These are phyloP conservation scores for Nigrospora oryzae DNA, from an alignment of 2,329 filamentous ascomycete genomes.

Conservation along the genomic window DNA sequence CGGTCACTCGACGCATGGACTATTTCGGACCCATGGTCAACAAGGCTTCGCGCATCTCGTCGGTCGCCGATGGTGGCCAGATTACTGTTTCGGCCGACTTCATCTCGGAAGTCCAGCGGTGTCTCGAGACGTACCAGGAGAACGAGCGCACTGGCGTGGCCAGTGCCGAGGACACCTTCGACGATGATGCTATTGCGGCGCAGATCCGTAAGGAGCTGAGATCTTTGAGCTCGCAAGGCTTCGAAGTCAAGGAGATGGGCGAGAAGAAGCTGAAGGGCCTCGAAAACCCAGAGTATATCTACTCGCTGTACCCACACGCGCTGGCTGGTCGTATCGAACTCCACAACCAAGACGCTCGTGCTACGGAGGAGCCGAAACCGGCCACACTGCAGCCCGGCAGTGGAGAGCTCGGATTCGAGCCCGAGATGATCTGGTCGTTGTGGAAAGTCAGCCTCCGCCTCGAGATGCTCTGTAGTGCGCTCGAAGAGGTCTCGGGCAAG, in stretches of 20 bases:
- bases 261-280: constrained; percentile 93
- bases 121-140: constrained; percentile 82
- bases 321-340: constrained; percentile 72
- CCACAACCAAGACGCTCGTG: constrained; percentile 40
- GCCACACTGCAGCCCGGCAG: constrained; percentile 55
- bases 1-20: constrained; percentile 96
- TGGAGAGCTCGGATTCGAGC: constrained; percentile 62
- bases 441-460: constrained; percentile 85
- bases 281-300: constrained; percentile 93
- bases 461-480: constrained; percentile 83
- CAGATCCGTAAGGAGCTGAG: constrained; percentile 82
- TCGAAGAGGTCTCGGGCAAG: constrained; percentile 62
- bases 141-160: constrained; percentile 62
- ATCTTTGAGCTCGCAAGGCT: constrained; percentile 81
- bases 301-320: constrained; percentile 87
- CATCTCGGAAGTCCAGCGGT: constrained; percentile 89
- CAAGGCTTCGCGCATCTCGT: constrained; percentile 86
- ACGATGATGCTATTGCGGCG: constrained; percentile 65
- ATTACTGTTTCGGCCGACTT: constrained; percentile 97
- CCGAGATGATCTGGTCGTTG: constrained; percentile 77
- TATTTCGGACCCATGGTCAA: constrained; percentile 99
- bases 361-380: constrained; percentile 38
- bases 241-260: constrained; percentile 93
- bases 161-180: constrained; percentile 65
- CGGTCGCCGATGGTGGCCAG: constrained; percentile 91